Evolutionary conservation across 2,329 filamentous ascomycete genomes (phyloP).

Genomic region (Coccinonectria pachysandricola): DNA sequence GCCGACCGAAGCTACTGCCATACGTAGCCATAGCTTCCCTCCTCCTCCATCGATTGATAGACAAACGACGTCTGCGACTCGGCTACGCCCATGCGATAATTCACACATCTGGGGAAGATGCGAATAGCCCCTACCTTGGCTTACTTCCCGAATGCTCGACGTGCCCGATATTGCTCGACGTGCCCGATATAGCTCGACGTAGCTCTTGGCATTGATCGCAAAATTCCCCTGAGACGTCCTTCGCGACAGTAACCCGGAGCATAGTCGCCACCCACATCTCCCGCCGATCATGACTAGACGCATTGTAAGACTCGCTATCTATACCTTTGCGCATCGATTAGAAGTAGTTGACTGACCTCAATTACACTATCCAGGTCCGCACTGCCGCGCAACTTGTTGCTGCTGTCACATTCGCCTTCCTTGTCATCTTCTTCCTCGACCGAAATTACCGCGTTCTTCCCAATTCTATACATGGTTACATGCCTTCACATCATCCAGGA

Average conservation of each 20-base stretch:
- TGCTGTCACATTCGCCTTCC: conserved; percentile 53
- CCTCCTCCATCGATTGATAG: too few relatives aligned
- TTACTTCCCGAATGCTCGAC: conserved; percentile 13
- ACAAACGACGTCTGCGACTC: too few relatives aligned
- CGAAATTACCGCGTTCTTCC: conserved; percentile 81
- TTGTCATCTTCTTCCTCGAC: conserved; percentile 75
- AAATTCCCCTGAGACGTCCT: too few relatives aligned
- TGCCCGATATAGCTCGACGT: conserved; percentile 12
- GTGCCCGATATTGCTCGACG: conserved; percentile 4
- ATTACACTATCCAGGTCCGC: conserved; percentile 34
- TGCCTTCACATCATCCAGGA: conserved; percentile 77
- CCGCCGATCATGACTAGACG: conserved; percentile 25
- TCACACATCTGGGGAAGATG: conserved; percentile 15
- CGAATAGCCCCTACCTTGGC: conserved; percentile 13
- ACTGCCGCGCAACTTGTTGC: conserved; percentile 67
- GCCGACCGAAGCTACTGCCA: too few relatives aligned
- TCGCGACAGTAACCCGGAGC: too few relatives aligned
- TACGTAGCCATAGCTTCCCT: too few relatives aligned
- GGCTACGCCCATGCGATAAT: conserved; percentile 22
- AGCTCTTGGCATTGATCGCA: conserved; percentile 5
- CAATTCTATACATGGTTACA: conserved; percentile 72
- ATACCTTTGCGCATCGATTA: too few relatives aligned
- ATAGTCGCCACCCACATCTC: too few relatives aligned
- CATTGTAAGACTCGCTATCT: conserved; percentile 25
- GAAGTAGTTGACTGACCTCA: too few relatives aligned